These are phyloP conservation scores for Ophiocordyceps camponoti-floridani DNA, from an alignment of 2,329 filamentous ascomycete species.

Conservation along the genomic window DNA sequence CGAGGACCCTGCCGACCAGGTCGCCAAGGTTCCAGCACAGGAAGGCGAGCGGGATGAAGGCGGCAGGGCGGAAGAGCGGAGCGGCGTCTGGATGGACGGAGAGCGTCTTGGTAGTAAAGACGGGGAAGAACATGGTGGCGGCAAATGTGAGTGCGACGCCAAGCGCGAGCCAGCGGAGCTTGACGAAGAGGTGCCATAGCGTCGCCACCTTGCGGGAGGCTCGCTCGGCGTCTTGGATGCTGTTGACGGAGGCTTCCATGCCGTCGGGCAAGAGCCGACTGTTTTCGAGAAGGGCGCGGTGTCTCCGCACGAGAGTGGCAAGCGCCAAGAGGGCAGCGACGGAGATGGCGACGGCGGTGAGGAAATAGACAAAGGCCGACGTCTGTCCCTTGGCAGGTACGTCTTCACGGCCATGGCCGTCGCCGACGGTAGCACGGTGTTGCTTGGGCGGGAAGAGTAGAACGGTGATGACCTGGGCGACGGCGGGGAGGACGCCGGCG, in stretches of 20 bases:
- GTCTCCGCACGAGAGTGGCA: conserved; percentile 48
- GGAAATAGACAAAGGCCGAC: conserved; percentile 79
- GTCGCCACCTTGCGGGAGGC: conserved; percentile 29
- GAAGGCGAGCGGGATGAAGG: conserved; percentile 81
- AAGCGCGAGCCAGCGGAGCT: conserved; percentile 62
- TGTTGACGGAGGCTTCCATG: conserved; percentile 30
- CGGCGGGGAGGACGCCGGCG: conserved; percentile 73
- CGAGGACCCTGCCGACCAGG: conserved; percentile 54
- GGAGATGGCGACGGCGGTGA: conserved; percentile 69
- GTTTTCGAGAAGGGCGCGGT: conserved; percentile 31
- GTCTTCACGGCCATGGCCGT: conserved; percentile 2
- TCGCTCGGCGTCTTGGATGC: conserved; percentile 33
- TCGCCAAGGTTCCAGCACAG: conserved; percentile 91
- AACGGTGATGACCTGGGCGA: conserved; percentile 75
- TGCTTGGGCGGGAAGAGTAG: conserved; percentile 30
- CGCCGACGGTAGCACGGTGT: conserved; percentile 3
- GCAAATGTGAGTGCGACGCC: conserved; percentile 67
- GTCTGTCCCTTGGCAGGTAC: conserved; percentile 11
- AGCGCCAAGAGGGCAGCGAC: conserved; percentile 54
- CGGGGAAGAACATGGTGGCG: conserved; percentile 86
- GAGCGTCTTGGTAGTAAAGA: conserved; percentile 57
- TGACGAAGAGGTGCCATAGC: conserved; percentile 51
- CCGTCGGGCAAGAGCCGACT: conserved; percentile 23
- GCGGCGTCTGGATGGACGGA: conserved; percentile 24
- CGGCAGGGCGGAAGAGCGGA: conserved; percentile 48